Conservation (phyloP, 129 eudicot genomes). For the Saussurea involucrata region DNA sequence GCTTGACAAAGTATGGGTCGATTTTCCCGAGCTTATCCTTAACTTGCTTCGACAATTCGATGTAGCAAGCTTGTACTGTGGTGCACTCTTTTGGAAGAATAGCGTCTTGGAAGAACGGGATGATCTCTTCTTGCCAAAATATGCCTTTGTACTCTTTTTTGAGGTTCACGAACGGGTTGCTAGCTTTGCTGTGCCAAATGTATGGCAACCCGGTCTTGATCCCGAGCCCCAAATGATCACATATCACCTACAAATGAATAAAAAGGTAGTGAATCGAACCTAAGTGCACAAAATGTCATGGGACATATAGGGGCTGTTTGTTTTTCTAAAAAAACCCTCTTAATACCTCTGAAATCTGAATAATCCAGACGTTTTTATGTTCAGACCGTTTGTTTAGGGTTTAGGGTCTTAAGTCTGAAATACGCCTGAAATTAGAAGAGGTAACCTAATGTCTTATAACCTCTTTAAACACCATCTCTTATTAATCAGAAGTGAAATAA, state of each 20-base stretch:
- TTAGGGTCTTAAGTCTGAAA: too few relatives aligned
- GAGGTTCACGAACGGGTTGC: conserved; percentile 78
- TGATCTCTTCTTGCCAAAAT: conserved; percentile 75
- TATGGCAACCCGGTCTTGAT: conserved; percentile 68
- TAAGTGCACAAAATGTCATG: background rate
- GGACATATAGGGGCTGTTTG: background rate
- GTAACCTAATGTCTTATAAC: too few relatives aligned
- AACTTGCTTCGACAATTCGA: conserved; percentile 52
- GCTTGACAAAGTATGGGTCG: conserved; percentile 56
- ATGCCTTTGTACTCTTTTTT: conserved; percentile 79
- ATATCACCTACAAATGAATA: conserved; percentile 59
- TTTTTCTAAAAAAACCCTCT: too few relatives aligned
- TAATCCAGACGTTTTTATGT: too few relatives aligned
- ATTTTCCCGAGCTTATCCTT: conserved; percentile 57
- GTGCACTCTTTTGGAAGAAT: conserved; percentile 52
- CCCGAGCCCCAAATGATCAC: conserved; percentile 74
- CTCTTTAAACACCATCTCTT: too few relatives aligned
- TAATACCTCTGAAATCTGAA: too few relatives aligned
- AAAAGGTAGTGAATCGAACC: background rate
- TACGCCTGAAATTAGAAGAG: too few relatives aligned
- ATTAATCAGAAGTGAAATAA: too few relatives aligned
- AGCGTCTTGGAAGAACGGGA: conserved; percentile 58
- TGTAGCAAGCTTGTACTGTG: conserved; percentile 60
- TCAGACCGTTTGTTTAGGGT: too few relatives aligned
- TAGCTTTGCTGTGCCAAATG: conserved; percentile 80